A percentile compares a stretch with the other conserved stretches of the same genome.
Conservation (phyloP, 441 rosid genomes). For the Iberis amara region DNA sequence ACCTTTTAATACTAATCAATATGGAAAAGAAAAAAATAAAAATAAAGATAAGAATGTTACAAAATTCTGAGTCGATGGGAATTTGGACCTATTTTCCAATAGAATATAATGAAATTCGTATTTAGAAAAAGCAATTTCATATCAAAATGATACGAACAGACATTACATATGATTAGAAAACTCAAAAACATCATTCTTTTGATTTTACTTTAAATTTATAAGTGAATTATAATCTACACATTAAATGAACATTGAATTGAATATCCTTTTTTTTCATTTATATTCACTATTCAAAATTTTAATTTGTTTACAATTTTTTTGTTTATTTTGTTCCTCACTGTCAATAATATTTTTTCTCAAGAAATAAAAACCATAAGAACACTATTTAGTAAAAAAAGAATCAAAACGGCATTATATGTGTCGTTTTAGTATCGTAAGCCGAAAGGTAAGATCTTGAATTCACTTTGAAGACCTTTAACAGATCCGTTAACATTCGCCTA, state of each 20-base stretch:
- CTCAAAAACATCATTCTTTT: constrained; percentile 19
- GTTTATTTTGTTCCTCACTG: not conserved
- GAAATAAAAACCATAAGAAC: constrained; percentile 21
- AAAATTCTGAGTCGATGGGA: no score
- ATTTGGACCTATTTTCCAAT: constrained; percentile 22
- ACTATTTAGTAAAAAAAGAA: constrained; percentile 15
- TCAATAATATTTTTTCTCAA: constrained; percentile 3
- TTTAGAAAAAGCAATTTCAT: constrained; percentile 14
- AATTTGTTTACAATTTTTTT: constrained; percentile 26
- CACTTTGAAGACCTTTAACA: constrained; percentile 59
- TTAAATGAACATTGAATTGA: constrained; percentile 26
- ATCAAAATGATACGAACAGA: constrained; percentile 30
- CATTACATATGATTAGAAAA: constrained; percentile 28
- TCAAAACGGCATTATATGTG: constrained; percentile 90
- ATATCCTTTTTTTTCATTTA: constrained; percentile 20
- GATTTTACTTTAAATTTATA: constrained; percentile 20
- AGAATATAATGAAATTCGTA: constrained; percentile 25
- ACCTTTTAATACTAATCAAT: no score
- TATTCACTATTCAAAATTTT: constrained; percentile 31
- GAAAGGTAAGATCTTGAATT: constrained; percentile 59
- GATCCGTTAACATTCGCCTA: constrained; percentile 64
- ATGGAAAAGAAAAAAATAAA: no score
- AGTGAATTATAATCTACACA: constrained; percentile 15
- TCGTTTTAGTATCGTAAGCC: constrained; percentile 78
- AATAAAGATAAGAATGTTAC: constrained; percentile 26